phyloP scores from a whole-genome alignment of 306 rosid genomes.

The Vigna mungo region DNA sequence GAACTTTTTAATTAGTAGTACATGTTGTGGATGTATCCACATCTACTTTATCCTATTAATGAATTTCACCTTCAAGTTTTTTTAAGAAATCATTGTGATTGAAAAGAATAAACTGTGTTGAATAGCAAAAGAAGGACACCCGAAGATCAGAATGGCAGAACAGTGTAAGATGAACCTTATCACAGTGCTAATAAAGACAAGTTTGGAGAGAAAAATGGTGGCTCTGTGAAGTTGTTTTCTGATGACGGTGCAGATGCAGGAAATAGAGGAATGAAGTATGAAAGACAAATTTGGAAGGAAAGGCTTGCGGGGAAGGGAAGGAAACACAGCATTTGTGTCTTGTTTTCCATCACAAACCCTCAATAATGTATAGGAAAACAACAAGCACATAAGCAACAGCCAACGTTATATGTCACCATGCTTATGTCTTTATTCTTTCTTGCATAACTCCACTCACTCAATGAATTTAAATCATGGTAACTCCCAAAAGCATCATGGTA shows the following conservation, averaged over 20 bases:
- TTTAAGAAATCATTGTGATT: too few relatives aligned
- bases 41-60: too few relatives aligned
- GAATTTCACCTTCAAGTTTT: too few relatives aligned
- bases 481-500: too few relatives aligned
- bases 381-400: not conserved
- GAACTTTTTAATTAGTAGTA: too few relatives aligned
- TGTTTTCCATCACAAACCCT: not conserved
- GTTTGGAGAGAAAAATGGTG: too few relatives aligned
- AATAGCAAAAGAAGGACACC: too few relatives aligned
- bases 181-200: too few relatives aligned
- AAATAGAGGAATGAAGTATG: not conserved
- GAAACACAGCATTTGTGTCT: not conserved
- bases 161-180: too few relatives aligned
- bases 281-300: not conserved
- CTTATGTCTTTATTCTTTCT: not conserved
- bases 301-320: not conserved
- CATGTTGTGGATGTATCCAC: too few relatives aligned
- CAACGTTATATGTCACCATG: not conserved
- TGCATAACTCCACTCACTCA: not conserved
- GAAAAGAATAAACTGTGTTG: too few relatives aligned
- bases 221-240: not conserved
- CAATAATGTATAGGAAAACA: not conserved
- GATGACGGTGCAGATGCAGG: not conserved
- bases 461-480: not conserved
- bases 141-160: too few relatives aligned